Evolutionary conservation across 2,329 filamentous ascomycete genomes (phyloP).

Genomic region (Colletotrichum aenigma): DNA sequence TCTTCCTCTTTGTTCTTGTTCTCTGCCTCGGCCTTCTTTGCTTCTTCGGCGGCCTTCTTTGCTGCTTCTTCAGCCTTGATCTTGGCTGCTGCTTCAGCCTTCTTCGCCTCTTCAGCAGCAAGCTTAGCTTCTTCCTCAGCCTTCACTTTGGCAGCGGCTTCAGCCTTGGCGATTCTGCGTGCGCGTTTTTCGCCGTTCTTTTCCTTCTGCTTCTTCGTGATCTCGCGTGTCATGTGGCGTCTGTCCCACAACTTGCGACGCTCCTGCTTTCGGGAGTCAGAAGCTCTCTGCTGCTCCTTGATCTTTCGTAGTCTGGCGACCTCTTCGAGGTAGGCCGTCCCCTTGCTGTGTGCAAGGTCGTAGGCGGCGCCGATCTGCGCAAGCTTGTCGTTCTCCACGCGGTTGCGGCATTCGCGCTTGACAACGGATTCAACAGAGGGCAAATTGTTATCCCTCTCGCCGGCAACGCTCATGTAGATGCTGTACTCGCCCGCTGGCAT

Average conservation of each 20-base stretch:
- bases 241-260: slow-evolving; percentile 55
- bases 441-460: slow-evolving; percentile 45
- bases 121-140: slow-evolving; percentile 25
- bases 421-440: slow-evolving; percentile 61
- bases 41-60: not conserved
- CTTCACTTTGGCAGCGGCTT: slow-evolving; percentile 27
- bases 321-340: slow-evolving; percentile 53
- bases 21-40: slow-evolving; percentile 28
- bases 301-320: slow-evolving; percentile 54
- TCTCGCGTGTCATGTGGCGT: slow-evolving; percentile 46
- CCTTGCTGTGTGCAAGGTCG: slow-evolving; percentile 65
- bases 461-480: slow-evolving; percentile 61
- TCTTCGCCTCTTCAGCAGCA: slow-evolving; percentile 23
- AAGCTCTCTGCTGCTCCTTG: slow-evolving; percentile 53
- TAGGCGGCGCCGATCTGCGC: slow-evolving; percentile 63
- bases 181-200: slow-evolving; percentile 41
- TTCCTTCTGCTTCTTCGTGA: slow-evolving; percentile 44
- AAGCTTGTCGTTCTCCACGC: slow-evolving; percentile 62
- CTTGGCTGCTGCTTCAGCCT: slow-evolving; percentile 23
- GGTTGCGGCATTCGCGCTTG: slow-evolving; percentile 50
- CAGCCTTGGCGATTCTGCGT: slow-evolving; percentile 21
- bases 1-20: slow-evolving; percentile 19
- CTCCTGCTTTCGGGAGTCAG: slow-evolving; percentile 47
- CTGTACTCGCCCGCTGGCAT: slow-evolving; percentile 62
- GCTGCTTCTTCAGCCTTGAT: slow-evolving; percentile 28